Conservation (phyloP, 768 basidiomycete genomes). For the Plicaturopsis crispa region DNA sequence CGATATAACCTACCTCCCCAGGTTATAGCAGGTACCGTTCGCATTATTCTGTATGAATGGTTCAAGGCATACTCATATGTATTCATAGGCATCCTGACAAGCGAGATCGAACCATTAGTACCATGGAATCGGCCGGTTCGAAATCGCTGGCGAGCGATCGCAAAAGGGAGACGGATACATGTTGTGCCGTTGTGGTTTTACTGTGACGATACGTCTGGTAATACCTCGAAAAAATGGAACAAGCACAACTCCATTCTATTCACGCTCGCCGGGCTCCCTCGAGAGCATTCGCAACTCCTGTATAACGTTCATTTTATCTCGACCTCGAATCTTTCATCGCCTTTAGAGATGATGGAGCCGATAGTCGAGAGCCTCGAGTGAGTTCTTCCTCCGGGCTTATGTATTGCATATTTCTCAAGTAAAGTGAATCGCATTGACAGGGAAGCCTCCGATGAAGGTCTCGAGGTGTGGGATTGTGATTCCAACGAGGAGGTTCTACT, state of each 20-base stretch:
- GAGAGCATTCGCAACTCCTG: conserved; percentile 1
- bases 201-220: conserved; percentile 20
- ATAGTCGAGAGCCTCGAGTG: conserved; percentile 10
- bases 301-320: conserved; percentile 13
- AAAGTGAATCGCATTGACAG: background rate
- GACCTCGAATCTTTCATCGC: conserved; percentile 10
- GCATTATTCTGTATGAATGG: background rate
- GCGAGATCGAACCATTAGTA: background rate
- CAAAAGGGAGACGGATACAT: conserved; percentile 7
- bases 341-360: conserved; percentile 14
- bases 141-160: conserved; percentile 3
- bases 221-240: conserved; percentile 20
- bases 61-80: background rate
- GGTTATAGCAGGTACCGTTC: background rate
- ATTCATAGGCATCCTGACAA: background rate
- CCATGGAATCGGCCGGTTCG: background rate
- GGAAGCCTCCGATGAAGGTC: conserved; percentile 7
- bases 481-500: conserved; percentile 7
- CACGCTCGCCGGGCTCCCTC: conserved; percentile 14
- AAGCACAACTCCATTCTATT: conserved; percentile 18
- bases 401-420: background rate
- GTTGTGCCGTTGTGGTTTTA: conserved; percentile 13
- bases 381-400: background rate
- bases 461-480: conserved; percentile 8
- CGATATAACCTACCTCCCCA: background rate